Conservation (phyloP, 1,284 basidiomycete genomes). For the Ganoderma lingzhi region DNA sequence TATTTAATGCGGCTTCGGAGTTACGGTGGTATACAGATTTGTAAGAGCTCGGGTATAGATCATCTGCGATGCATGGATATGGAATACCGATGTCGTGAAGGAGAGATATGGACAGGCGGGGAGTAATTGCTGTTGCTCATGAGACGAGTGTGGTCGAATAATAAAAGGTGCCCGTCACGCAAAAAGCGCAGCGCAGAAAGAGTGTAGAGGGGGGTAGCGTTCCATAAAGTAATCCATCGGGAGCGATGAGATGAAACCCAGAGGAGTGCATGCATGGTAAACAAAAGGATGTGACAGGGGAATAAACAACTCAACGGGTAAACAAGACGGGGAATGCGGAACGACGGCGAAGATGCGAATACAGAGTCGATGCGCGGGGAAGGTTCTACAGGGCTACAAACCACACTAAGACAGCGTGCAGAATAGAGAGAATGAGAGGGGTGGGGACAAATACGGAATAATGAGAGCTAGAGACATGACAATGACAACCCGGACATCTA, state of each 20-base stretch:
- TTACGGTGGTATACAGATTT: conserved; percentile 37
- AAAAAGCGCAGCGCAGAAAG: neutral
- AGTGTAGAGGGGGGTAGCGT: neutral
- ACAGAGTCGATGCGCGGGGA: conserved; percentile 25
- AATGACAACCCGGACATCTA: conserved; percentile 1
- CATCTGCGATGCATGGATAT: conserved; percentile 25
- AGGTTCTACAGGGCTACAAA: conserved; percentile 33
- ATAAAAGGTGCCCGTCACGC: neutral
- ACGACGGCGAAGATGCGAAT: conserved; percentile 21
- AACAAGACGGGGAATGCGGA: conserved; percentile 1
- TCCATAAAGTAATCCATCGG: neutral
- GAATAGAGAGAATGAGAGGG: conserved; percentile 6
- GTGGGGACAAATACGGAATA: conserved; percentile 25
- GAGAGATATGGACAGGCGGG: neutral
- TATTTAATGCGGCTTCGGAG: conserved; percentile 28
- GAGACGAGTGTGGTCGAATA: neutral
- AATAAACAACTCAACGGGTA: conserved; percentile 6
- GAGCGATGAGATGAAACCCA: neutral
- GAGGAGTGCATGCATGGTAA: conserved; percentile 11
- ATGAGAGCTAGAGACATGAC: conserved; percentile 4
- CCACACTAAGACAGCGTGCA: conserved; percentile 22
- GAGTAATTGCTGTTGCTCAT: neutral
- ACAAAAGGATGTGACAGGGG: conserved; percentile 9
- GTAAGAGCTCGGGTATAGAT: conserved; percentile 36
- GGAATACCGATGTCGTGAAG: conserved; percentile 21